These are phyloP conservation scores for Ceratocystis cubensis DNA, from an alignment of 2,329 filamentous ascomycete genomes.

Conservation along the genomic window DNA sequence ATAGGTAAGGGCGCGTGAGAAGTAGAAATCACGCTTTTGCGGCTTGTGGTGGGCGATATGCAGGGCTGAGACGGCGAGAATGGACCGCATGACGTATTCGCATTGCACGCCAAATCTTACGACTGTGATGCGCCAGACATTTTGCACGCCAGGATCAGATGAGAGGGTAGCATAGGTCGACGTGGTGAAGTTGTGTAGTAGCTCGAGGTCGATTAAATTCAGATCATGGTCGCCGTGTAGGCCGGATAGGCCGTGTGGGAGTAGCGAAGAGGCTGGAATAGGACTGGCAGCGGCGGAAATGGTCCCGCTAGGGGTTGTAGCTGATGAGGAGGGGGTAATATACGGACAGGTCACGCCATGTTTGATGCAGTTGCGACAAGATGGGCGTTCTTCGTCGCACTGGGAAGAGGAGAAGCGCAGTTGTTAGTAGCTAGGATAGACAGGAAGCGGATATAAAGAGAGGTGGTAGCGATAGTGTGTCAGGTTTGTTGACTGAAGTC, in stretches of 20 bases:
- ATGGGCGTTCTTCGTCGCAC: conserved; percentile 26
- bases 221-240: conserved; percentile 23
- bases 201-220: conserved; percentile 36
- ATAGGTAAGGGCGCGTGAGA: conserved; percentile 23
- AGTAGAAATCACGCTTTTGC: conserved; percentile 19
- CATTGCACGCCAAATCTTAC: conserved; percentile 36
- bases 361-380: conserved; percentile 26
- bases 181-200: conserved; percentile 41
- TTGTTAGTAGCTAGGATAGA: neutral
- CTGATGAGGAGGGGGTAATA: conserved; percentile 17
- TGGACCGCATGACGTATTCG: conserved; percentile 37
- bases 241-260: conserved; percentile 6
- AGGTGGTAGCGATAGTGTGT: neutral
- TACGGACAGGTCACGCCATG: conserved; percentile 25
- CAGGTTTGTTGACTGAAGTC: neutral
- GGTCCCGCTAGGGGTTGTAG: conserved; percentile 13
- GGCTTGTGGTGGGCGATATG: conserved; percentile 31
- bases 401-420: conserved; percentile 4
- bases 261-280: neutral
- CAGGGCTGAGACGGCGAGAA: conserved; percentile 38
- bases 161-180: conserved; percentile 38
- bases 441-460: neutral
- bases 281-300: conserved; percentile 5
- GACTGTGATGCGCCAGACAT: conserved; percentile 37
- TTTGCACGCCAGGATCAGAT: conserved; percentile 28